Conservation (phyloP, 2,329 filamentous ascomycete species). For the Trichoderma sp. region DNA sequence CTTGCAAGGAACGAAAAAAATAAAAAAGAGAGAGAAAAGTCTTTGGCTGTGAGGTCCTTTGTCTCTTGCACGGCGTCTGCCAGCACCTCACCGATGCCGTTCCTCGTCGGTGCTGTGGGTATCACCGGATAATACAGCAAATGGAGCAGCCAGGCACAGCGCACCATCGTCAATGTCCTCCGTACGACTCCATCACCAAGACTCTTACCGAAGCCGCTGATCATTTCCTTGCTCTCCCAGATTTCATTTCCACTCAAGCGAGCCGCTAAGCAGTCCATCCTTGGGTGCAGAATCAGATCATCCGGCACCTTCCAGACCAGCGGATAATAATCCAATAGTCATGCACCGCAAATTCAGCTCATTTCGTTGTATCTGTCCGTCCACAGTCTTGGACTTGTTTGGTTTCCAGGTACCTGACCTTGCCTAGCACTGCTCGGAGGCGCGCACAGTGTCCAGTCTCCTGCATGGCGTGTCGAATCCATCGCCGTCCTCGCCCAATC, state of each 20-base stretch:
- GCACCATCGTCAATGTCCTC: neutral
- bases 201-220: neutral
- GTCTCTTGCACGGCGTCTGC: too few relatives aligned
- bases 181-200: neutral
- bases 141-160: neutral
- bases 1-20: neutral
- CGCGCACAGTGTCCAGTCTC: too few relatives aligned
- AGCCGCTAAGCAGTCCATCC: neutral
- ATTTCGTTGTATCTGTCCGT: neutral
- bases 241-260: conserved; percentile 1
- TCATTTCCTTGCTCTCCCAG: conserved; percentile 9
- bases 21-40: too few relatives aligned
- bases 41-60: too few relatives aligned
- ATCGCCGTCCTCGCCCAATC: too few relatives aligned
- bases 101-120: neutral
- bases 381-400: too few relatives aligned
- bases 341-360: conserved; percentile 18
- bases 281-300: conserved; percentile 20
- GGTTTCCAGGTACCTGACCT: too few relatives aligned
- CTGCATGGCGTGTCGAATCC: too few relatives aligned
- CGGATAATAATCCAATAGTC: neutral
- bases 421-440: too few relatives aligned
- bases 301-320: conserved; percentile 20
- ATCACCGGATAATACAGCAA: neutral
- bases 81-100: too few relatives aligned